Evolutionary conservation across 176 grass and related monocot genomes (phyloP), one percentile per base, ranked within the genome.

Genomic region (Saccharum officinarum): DNA sequence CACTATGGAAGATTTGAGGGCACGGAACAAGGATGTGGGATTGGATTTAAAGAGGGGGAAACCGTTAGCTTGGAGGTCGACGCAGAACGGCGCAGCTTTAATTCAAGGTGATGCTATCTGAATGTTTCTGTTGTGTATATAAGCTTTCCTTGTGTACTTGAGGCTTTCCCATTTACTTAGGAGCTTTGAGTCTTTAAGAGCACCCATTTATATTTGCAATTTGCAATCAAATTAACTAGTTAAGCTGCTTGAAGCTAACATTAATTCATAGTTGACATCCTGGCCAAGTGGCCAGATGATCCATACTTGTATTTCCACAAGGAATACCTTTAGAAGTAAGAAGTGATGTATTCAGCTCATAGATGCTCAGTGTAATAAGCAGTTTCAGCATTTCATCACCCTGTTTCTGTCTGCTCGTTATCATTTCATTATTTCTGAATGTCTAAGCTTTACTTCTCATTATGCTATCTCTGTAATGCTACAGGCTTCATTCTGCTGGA

Each of bases 401-500:
- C 1, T n/a, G 4, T 40, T 46, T 33, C 30, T 70, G 12, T 42
- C 69, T 77, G 12, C 65, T n/a, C 0, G 33, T 8, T 41, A 12
- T 2, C 26, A 30, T 64, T 64, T 64, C 61, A 65, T 37, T 20
- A 55, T 38, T 66, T 7, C 2, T 20, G 7, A 76, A 22, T 30
- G 17, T 79, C n/a, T 15, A 65, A 50, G 30, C 7, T 73, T 55
- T 31, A 18, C 23, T 82, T 76, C 44, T 70, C 12, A 33, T 69
- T 26, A 64, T 41, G 49, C 39, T 44, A 3, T 70, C 61, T 6
- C 38, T 54, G 40, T 17, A 6, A 31, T 87, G 39, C 30, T 84
- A 25, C 90, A 98, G 96, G 84, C 88, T 98, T 91, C 93, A 98
- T 82, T 98, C 96, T 42, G 93, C 91, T 13, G 93, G 96, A 1